phyloP scores from a whole-genome alignment of 2,329 filamentous ascomycete species.

The Teratosphaeria gauchensis region DNA sequence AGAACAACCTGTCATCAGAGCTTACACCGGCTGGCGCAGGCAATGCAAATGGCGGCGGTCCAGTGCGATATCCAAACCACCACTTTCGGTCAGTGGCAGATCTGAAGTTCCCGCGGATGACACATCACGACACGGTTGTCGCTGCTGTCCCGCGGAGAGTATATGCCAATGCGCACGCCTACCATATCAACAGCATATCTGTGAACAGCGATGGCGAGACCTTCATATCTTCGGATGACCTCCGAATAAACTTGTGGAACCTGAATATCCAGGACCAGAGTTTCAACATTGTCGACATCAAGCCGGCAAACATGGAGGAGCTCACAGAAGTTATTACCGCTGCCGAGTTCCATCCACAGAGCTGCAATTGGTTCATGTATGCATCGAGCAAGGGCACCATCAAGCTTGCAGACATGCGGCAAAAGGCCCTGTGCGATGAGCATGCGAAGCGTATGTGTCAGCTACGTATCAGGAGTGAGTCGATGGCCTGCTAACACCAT shows the following conservation, averaged over 20 bases:
- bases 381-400: slow-evolving; percentile 98
- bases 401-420: slow-evolving; percentile 96
- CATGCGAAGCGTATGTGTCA: slow-evolving; percentile 75
- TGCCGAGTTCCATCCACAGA: slow-evolving; percentile 90
- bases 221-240: slow-evolving; percentile 96
- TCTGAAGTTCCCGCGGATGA: slow-evolving; percentile 88
- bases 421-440: slow-evolving; percentile 90
- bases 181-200: slow-evolving; percentile 99
- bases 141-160: slow-evolving; percentile 91
- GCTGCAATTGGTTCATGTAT: slow-evolving; percentile 99
- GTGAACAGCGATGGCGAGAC: slow-evolving; percentile 99
- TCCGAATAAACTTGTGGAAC: slow-evolving; percentile 98
- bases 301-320: slow-evolving; percentile 99
- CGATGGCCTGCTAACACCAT: slow-evolving; percentile 9
- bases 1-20: slow-evolving; percentile 96
- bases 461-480: not conserved
- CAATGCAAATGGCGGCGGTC: slow-evolving; percentile 62
- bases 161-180: slow-evolving; percentile 96
- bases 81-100: slow-evolving; percentile 73
- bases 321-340: slow-evolving; percentile 97
- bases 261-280: slow-evolving; percentile 98
- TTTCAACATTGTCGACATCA: slow-evolving; percentile 99
- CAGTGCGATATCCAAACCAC: slow-evolving; percentile 60
- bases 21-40: slow-evolving; percentile 63
- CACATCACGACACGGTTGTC: slow-evolving; percentile 96